Evolutionary conservation across 192 early-diverging fungal species (phyloP).

Genomic region (Obelidium mucronatum): DNA sequence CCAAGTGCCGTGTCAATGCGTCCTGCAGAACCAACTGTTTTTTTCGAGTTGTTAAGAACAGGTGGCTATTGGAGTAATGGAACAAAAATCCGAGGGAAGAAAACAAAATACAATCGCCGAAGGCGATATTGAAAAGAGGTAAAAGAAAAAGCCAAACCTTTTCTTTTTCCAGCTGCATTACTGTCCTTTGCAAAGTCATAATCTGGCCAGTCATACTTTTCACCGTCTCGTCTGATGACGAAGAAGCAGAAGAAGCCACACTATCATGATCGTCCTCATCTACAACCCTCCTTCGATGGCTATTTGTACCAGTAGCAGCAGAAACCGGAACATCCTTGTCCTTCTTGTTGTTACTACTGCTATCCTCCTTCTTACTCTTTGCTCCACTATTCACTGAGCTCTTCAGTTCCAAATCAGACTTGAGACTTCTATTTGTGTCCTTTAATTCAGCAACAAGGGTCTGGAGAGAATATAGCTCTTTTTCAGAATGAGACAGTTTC

Average conservation of each 20-base stretch:
- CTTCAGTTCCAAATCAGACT: neutral
- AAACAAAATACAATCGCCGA: no score
- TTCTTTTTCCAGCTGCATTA: constrained; percentile 27
- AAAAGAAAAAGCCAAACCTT: constrained; percentile 9
- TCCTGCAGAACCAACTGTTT: constrained; percentile 22
- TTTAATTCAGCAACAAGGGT: neutral
- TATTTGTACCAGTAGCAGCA: neutral
- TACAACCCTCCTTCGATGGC: neutral
- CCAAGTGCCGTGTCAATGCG: constrained; percentile 20
- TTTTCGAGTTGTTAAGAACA: neutral
- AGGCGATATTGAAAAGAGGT: neutral
- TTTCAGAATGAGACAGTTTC: neutral
- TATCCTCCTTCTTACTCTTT: neutral
- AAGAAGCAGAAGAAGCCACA: neutral
- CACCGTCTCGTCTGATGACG: neutral
- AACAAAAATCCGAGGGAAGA: no score
- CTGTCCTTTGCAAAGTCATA: constrained; percentile 13
- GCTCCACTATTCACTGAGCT: neutral
- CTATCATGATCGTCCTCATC: neutral
- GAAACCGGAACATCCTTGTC: neutral
- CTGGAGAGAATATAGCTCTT: neutral
- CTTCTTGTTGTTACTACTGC: neutral
- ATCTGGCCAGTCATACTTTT: constrained; percentile 21
- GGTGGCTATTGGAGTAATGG: no score
- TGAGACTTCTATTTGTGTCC: neutral